Percentiles rank a stretch among this genome's conserved stretches.
These are phyloP conservation scores for Coemansia sp. DNA, from an alignment of 192 early-diverging fungal genomes.

Conservation along the genomic window DNA sequence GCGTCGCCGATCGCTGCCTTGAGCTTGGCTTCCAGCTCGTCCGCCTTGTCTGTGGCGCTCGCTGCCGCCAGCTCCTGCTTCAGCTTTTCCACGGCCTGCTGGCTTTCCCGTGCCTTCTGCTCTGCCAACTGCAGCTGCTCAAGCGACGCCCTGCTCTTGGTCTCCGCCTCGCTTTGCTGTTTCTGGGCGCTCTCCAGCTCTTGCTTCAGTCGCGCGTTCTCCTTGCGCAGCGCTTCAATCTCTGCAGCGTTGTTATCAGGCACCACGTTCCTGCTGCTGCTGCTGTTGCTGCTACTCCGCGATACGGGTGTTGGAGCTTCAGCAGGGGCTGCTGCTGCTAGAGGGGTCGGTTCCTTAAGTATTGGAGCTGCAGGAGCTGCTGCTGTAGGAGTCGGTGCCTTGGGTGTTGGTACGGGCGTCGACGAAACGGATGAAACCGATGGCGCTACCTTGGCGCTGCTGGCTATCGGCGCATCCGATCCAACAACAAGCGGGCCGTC, in stretches of 20 bases:
- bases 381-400: slow-evolving; percentile 1
- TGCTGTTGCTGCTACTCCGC: slow-evolving; percentile 10
- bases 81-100: slow-evolving; percentile 15
- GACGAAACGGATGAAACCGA: slow-evolving; percentile 4
- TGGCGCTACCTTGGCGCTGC: background rate
- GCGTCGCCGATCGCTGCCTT: slow-evolving; percentile 19
- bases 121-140: slow-evolving; percentile 16
- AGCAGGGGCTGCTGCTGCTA: slow-evolving; percentile 9
- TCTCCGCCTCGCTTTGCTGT: slow-evolving; percentile 20
- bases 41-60: background rate
- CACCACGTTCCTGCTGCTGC: slow-evolving; percentile 63
- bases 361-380: background rate
- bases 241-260: slow-evolving; percentile 54
- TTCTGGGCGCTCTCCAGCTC: slow-evolving; percentile 27
- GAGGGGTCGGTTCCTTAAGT: background rate
- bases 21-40: slow-evolving; percentile 18
- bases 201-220: slow-evolving; percentile 58
- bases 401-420: slow-evolving; percentile 1
- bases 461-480: slow-evolving; percentile 9
- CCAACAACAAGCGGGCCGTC: slow-evolving; percentile 41
- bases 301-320: slow-evolving; percentile 8
- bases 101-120: slow-evolving; percentile 15
- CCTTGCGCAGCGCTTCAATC: slow-evolving; percentile 77
- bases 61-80: slow-evolving; percentile 16
- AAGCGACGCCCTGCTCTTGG: slow-evolving; percentile 3